Evolutionary conservation across 2,329 filamentous ascomycete species (phyloP).

Genomic region (Penicillium frequentans): DNA sequence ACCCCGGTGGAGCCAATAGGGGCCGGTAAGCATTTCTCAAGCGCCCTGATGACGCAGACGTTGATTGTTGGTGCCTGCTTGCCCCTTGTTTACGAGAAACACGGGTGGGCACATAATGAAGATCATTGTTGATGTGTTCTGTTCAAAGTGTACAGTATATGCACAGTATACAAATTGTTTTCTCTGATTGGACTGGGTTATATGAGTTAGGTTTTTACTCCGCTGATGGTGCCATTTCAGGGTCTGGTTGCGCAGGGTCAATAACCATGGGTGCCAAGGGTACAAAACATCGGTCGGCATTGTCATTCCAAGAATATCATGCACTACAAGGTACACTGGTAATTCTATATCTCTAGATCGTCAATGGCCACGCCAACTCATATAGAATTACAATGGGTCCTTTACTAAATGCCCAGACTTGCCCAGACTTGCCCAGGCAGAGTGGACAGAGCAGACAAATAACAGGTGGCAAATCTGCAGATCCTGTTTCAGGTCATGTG

Average conservation of each 20-base stretch:
- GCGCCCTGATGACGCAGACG: not conserved
- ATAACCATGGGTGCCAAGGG: too few relatives aligned
- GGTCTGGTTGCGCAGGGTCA: not conserved
- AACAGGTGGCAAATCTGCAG: not conserved
- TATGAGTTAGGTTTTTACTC: not conserved
- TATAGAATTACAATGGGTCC: not conserved
- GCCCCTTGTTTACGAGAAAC: not conserved
- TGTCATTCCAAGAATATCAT: not conserved
- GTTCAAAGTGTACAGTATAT: not conserved
- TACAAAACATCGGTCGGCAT: not conserved
- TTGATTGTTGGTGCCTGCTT: not conserved
- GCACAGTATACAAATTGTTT: not conserved
- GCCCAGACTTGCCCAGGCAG: not conserved
- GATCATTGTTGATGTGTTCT: not conserved
- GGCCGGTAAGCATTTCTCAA: not conserved
- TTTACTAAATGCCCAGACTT: not conserved
- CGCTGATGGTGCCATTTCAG: slow-evolving; percentile 1
- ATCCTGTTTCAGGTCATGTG: not conserved
- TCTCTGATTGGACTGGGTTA: not conserved
- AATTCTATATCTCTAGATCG: not conserved
- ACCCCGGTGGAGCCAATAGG: slow-evolving; percentile 1
- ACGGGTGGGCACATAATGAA: not conserved
- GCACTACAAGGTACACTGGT: too few relatives aligned
- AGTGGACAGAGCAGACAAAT: not conserved
- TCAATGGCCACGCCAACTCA: not conserved